Evolutionary conservation across 2,329 filamentous ascomycete species (phyloP), one percentile per base, ranked within the genome.

Genomic region (Aspergillus oerlinghausenensis): DNA sequence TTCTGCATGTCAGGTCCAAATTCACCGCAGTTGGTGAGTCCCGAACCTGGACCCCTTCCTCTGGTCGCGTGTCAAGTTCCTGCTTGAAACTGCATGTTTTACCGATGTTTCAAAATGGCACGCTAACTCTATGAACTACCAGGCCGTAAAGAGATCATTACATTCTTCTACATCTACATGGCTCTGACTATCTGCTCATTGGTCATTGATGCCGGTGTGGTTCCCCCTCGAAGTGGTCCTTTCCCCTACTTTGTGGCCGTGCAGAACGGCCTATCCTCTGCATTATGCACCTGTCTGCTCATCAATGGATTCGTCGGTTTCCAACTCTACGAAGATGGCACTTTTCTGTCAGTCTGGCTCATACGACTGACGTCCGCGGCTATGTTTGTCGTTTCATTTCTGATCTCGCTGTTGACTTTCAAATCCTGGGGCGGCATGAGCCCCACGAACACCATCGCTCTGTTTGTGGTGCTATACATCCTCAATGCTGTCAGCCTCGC

Each of bases 301-400:
- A 92, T 99, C 80, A 97, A 97, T 74, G 94, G 94, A 47, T 99
- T 99, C 70, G 93, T 99, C 54, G 94, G 94, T 35, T 99, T 99
- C 76, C 94, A 97, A 76, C 81, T 99, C 11, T 99, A 99, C 74
- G 94, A 99, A 75, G 94, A 99, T 68, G 94, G 94, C 51, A 99
- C 94, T 1, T 88, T 88, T 1, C 79, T 97, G 43, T 97, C 92
- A 0, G 87, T 99, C 47, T 99, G 94, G 94, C 85, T 97, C 65
- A 79, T 99, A 60, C 87, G 93, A 53, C 77, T 90, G 29, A 87
- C 85, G 70, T 96, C 90, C 1, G 76, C 88, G 17, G 84, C 81
- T 61, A 93, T 95, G 78, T 97, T 97, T 76, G 79, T 88, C 61
- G 86, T 99, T 67, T 89, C 88, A 50, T 94, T 94, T 70, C 84